Base-by-base conservation (phyloP, 2,329 filamentous ascomycete species). In the Fusarium sp. region DNA sequence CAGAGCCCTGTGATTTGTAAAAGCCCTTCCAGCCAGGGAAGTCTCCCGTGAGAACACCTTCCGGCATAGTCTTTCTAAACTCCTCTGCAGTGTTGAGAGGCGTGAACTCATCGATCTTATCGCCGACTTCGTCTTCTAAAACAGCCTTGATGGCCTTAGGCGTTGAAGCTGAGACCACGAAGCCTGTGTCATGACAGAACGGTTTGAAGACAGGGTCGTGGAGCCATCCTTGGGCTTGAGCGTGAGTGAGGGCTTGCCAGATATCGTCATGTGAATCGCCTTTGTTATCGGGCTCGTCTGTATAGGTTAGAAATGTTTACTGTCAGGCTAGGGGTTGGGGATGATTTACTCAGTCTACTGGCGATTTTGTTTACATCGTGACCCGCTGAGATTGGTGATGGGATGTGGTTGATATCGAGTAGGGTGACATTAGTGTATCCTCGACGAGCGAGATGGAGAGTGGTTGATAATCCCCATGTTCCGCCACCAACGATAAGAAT, bases 301-400 rank as follows among this genome's bases (percentile, higher is more conserved):
- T 0, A 30, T 22, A 2, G 1, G 8, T 69, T 30, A 66, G 16
- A 5, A 1, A 18, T 12, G 6, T 5, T 6, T 9, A 20, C 6
- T 8, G 0, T 18, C 5, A 3, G 12, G 22, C 11, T 16, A 5
- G 5, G 4, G 4, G 6, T 8, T 18, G 6, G 11, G 8, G 18
- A 5, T 8, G 3, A 29, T 22, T 30, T 49, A 58, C 68, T 46
- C 3, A 69, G 44, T 0, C 63, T 38, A 0, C 63, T 59, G 11
- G 58, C 68, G 25, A 72, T 70, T 6, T 72, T 72, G 0, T 72
- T 72, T 1, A 71, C 58, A 55, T 72, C 69, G 16, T 72, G 62
- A 0, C 69, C 69, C 1, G 69, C 65, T 27, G 69, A 71, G 3
- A 69, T 71, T 0, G 69, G 60, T 2, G 69, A 71, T 0, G 69